phyloP scores from a whole-genome alignment of 2,329 filamentous ascomycete species.

The Magnaporthiopsis poae region DNA sequence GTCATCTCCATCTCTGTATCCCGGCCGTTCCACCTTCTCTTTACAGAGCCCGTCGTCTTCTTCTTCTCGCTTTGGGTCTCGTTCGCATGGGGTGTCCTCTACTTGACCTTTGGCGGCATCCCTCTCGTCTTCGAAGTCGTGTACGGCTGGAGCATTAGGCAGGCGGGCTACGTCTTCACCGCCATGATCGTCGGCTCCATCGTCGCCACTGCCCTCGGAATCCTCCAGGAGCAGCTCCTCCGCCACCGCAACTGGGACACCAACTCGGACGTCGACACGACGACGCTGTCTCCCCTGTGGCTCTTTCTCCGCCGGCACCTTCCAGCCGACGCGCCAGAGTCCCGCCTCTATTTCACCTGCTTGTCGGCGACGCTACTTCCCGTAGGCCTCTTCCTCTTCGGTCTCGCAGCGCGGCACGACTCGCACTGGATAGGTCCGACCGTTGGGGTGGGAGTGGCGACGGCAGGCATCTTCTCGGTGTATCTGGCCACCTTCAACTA shows the following conservation, averaged over 20 bases:
- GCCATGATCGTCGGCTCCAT: slow-evolving; percentile 59
- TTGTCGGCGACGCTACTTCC: slow-evolving; percentile 66
- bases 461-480: slow-evolving; percentile 76
- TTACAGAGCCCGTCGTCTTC: slow-evolving; percentile 70
- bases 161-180: slow-evolving; percentile 63
- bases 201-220: slow-evolving; percentile 57
- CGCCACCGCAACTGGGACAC: slow-evolving; percentile 31
- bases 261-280: slow-evolving; percentile 13
- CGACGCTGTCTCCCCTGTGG: slow-evolving; percentile 29
- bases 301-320: slow-evolving; percentile 35
- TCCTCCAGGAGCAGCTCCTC: slow-evolving; percentile 62
- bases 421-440: slow-evolving; percentile 62
- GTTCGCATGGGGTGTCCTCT: slow-evolving; percentile 83
- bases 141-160: slow-evolving; percentile 57
- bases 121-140: slow-evolving; percentile 64
- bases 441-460: slow-evolving; percentile 62
- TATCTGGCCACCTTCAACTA: slow-evolving; percentile 91
- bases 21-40: slow-evolving; percentile 67
- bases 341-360: slow-evolving; percentile 74
- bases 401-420: slow-evolving; percentile 51
- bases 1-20: slow-evolving; percentile 67
- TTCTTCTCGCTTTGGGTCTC: slow-evolving; percentile 84
- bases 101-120: slow-evolving; percentile 72
- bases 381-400: slow-evolving; percentile 68
- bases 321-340: slow-evolving; percentile 55